Percentiles rank a stretch among this genome's conserved stretches.
Conservation (phyloP, 2,329 filamentous ascomycete genomes). For the Hymenoscyphus linearis region DNA sequence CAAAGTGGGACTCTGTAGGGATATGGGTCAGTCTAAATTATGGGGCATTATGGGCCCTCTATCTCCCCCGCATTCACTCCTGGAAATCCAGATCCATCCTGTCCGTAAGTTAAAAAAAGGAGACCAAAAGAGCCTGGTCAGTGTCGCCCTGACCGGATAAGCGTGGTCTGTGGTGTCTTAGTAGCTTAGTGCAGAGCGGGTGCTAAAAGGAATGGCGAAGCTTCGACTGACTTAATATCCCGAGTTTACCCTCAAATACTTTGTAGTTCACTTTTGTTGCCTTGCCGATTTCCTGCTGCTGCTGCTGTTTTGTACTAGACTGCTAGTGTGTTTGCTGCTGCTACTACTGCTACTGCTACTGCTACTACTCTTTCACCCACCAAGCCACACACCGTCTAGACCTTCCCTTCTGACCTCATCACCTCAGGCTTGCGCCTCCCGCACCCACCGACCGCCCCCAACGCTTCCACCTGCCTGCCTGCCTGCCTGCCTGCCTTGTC, state of each 20-base stretch:
- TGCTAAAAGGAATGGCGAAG: background rate
- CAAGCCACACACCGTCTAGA: no score
- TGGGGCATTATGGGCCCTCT: no score
- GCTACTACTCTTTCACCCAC: no score
- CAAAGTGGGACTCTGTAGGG: no score
- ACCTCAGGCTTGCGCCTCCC: no score
- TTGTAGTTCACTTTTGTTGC: background rate
- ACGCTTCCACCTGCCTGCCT: no score
- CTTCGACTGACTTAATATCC: slow-evolving; percentile 4
- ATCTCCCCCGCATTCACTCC: background rate
- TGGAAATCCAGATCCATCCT: background rate
- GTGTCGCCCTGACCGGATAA: background rate
- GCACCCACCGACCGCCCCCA: background rate
- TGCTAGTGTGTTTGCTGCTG: no score
- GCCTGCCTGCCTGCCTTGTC: no score
- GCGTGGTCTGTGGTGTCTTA: background rate
- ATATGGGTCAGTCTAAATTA: no score
- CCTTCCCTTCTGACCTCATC: background rate
- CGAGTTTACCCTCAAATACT: slow-evolving; percentile 6
- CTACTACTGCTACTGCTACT: no score
- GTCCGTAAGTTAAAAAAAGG: background rate
- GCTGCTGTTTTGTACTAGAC: no score
- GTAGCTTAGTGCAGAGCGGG: background rate
- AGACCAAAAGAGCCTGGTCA: background rate
- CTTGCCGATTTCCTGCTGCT: no score